Percentiles rank a stretch among this genome's conserved stretches.
Conservation (phyloP, 768 basidiomycete genomes). For the Auricularia heimuer region DNA sequence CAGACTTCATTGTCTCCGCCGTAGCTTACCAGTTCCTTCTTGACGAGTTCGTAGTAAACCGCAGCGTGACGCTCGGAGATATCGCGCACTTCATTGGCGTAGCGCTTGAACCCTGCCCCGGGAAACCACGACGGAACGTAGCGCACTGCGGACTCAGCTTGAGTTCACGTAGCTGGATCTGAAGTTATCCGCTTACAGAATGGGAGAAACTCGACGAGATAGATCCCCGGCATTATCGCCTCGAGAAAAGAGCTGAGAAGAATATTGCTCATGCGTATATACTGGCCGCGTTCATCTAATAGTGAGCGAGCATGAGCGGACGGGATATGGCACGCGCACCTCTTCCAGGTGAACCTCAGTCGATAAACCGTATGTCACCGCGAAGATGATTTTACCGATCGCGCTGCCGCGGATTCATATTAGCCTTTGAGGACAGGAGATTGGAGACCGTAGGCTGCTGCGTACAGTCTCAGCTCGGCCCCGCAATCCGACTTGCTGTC, state of each 20-base stretch:
- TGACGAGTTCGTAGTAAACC: constrained; percentile 1
- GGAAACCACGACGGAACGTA: constrained; percentile 10
- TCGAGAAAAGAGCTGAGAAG: neutral
- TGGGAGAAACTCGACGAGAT: neutral
- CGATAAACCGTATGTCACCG: neutral
- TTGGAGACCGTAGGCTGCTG: neutral
- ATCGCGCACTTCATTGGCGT: neutral
- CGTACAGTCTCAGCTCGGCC: neutral
- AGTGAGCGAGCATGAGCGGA: neutral
- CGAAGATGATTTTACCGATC: neutral
- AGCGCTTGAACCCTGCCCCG: constrained; percentile 6
- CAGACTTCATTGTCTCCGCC: neutral
- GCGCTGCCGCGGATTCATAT: neutral
- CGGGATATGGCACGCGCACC: neutral
- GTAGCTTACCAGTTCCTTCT: neutral
- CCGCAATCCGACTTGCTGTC: neutral
- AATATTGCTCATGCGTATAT: neutral
- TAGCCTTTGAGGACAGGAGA: neutral
- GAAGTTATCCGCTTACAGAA: neutral
- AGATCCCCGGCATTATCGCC: neutral
- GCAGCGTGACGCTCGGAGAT: neutral
- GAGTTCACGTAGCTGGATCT: neutral
- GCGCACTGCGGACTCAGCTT: constrained; percentile 1
- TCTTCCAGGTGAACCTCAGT: neutral
- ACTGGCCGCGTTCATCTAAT: neutral